Evolutionary conservation across 139 green algal genomes (phyloP).

Genomic region (Astrephomene gubernaculifera): DNA sequence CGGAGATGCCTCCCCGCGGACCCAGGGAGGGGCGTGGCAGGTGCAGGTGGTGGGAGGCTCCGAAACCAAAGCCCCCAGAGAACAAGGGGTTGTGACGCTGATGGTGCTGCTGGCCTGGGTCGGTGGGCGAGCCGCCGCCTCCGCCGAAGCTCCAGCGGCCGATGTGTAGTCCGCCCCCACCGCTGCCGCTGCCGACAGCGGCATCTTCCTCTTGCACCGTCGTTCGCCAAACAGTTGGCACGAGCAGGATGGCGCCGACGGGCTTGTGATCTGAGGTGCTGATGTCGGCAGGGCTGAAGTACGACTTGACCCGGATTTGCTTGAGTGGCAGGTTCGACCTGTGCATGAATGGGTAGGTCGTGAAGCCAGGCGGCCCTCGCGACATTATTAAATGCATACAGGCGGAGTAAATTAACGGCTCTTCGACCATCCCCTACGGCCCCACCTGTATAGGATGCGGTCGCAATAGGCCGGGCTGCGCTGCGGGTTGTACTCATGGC

Average conservation of each 20-base stretch:
- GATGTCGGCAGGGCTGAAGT: conserved; percentile 66
- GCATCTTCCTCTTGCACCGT: conserved; percentile 8
- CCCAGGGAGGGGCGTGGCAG: too few relatives aligned
- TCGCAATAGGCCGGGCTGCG: conserved; percentile 81
- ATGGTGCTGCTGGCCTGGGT: too few relatives aligned
- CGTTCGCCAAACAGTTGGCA: conserved; percentile 49
- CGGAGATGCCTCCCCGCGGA: too few relatives aligned
- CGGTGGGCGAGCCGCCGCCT: too few relatives aligned
- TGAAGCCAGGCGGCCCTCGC: background rate
- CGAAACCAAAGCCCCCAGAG: too few relatives aligned
- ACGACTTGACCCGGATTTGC: conserved; percentile 50
- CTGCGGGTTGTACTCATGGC: conserved; percentile 61
- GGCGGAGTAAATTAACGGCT: too few relatives aligned
- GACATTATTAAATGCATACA: too few relatives aligned
- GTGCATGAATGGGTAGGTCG: background rate
- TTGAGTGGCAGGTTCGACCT: conserved; percentile 63
- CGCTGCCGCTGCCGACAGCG: background rate
- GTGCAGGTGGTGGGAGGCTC: too few relatives aligned
- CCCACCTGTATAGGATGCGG: conserved; percentile 70
- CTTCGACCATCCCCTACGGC: too few relatives aligned
- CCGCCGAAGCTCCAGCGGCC: too few relatives aligned
- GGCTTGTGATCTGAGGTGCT: conserved; percentile 81
- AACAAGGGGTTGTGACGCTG: too few relatives aligned
- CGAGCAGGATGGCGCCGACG: conserved; percentile 61
- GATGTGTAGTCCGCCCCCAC: too few relatives aligned